Evolutionary conservation across 2,329 filamentous ascomycete species (phyloP), one percentile per base, ranked within the genome.

Genomic region (Aspergillus sergii): DNA sequence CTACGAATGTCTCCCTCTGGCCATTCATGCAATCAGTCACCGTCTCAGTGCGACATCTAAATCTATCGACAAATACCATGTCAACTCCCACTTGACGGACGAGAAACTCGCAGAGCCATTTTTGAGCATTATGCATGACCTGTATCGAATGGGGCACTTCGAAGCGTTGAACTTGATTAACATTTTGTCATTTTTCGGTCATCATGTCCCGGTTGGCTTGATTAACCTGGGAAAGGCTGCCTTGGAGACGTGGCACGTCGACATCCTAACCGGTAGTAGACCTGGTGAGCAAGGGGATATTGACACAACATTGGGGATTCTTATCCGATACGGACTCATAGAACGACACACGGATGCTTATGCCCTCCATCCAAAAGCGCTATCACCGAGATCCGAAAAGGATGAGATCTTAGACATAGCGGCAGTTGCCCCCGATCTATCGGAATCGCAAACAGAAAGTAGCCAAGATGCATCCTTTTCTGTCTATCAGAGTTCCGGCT

Each of bases 201-300:
- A 88, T 60, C 83, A 88, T 61, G 81, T 91, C 6, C 89, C 89
- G 0, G 86, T 91, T 26, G 88, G 88, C 60, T 85, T 92, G 81
- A 77, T 91, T 14, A 79, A 79, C 34, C 78, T 90, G 19, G 88
- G 88, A 74, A 71, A 69, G 45, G 70, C 69, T 19, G 73, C 72
- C 8, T 71, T 81, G 60, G 67, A 74, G 4, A 64, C 65, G 3
- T 72, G 70, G 61, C 73, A 76, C 34, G 67, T 78, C n/a, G 69
- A 77, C 23, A 78, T 81, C n/a, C 62, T 78, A 54, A 76, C 77
- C 10, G 76, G 73, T 60, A 74, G 73, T 55, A 68, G 73, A 51
- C 66, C 71, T 12, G 75, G 73, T 23, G 76, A 78, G 46, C 70
- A 67, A 1, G 71, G 72, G 2, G 79, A 83, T 58, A 72, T 83